Conservation (phyloP, 352 stramenopile genomes). For the Phytopythium boreale region DNA sequence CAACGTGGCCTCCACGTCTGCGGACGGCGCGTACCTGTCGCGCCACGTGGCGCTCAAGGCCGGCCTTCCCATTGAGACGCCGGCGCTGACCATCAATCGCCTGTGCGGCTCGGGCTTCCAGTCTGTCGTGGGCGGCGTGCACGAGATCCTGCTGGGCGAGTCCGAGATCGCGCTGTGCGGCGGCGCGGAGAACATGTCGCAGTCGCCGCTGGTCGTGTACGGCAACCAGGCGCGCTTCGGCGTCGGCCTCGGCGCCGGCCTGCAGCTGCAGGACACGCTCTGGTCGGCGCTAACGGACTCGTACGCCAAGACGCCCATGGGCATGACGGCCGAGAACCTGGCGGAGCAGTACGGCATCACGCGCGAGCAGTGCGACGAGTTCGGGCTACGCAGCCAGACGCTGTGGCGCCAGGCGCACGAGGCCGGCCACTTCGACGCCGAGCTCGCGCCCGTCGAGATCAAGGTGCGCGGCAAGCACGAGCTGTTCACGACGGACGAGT, state of each 20-base stretch:
- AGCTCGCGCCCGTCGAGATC: slow-evolving; percentile 92
- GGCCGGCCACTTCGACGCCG: slow-evolving; percentile 91
- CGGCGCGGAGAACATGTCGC: slow-evolving; percentile 96
- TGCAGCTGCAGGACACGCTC: slow-evolving; percentile 94
- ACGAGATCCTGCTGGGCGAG: slow-evolving; percentile 90
- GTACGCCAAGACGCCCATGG: slow-evolving; percentile 95
- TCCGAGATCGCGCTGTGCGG: slow-evolving; percentile 89
- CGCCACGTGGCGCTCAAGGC: slow-evolving; percentile 94
- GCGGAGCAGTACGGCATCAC: slow-evolving; percentile 93
- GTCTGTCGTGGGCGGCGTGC: slow-evolving; percentile 91
- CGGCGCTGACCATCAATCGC: slow-evolving; percentile 96
- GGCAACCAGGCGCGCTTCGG: slow-evolving; percentile 93
- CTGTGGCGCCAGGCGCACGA: slow-evolving; percentile 90
- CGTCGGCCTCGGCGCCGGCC: slow-evolving; percentile 87
- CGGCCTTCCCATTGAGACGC: slow-evolving; percentile 85
- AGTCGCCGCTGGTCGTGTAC: slow-evolving; percentile 90
- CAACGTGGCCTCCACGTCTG: slow-evolving; percentile 95
- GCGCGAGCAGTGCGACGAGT: slow-evolving; percentile 94
- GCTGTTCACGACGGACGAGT: slow-evolving; percentile 72
- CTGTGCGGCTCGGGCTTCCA: slow-evolving; percentile 98
- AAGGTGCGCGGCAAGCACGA: slow-evolving; percentile 91
- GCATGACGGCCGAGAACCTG: slow-evolving; percentile 98
- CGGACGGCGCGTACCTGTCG: slow-evolving; percentile 93
- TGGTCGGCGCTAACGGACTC: slow-evolving; percentile 97
- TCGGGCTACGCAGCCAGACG: slow-evolving; percentile 92